Evolutionary conservation across 768 basidiomycete species (phyloP).

Genomic region (Amanita thiersii): DNA sequence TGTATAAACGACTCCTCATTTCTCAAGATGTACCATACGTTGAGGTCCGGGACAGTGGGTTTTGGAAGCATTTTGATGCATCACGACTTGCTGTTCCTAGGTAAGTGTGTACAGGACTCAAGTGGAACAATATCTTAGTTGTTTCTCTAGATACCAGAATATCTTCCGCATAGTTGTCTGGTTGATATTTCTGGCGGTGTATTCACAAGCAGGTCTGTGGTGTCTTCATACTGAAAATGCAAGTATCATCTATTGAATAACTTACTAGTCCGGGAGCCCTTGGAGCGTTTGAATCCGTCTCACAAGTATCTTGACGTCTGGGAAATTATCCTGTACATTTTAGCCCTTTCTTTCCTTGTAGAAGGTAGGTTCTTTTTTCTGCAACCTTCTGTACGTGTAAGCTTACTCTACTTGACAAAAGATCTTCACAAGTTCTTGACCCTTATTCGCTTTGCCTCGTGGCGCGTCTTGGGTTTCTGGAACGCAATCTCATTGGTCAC

Average conservation of each 20-base stretch:
- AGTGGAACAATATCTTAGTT: too few species aligned
- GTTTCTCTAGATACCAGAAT: conserved; percentile 80
- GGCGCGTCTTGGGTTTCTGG: conserved; percentile 82
- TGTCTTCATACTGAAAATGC: neutral
- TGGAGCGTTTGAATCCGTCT: conserved; percentile 57
- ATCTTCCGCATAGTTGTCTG: conserved; percentile 70
- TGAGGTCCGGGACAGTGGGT: conserved; percentile 39
- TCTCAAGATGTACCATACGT: conserved; percentile 61
- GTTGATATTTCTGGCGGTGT: conserved; percentile 70
- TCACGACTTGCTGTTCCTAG: conserved; percentile 74
- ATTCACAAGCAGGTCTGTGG: conserved; percentile 72
- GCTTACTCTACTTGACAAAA: neutral
- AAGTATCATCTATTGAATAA: conserved; percentile 7
- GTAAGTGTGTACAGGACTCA: too few species aligned
- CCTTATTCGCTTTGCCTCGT: conserved; percentile 67
- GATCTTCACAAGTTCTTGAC: conserved; percentile 46
- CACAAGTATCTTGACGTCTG: conserved; percentile 59
- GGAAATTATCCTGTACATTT: conserved; percentile 73
- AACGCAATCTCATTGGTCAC: conserved; percentile 61
- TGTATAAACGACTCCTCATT: neutral
- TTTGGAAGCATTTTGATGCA: conserved; percentile 71
- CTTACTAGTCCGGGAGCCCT: conserved; percentile 60
- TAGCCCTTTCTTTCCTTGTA: conserved; percentile 68
- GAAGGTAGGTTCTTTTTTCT: conserved; percentile 48
- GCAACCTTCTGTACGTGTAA: neutral